phyloP scores from a whole-genome alignment of 2,329 filamentous ascomycete species.

The Parastagonospora avenae region DNA sequence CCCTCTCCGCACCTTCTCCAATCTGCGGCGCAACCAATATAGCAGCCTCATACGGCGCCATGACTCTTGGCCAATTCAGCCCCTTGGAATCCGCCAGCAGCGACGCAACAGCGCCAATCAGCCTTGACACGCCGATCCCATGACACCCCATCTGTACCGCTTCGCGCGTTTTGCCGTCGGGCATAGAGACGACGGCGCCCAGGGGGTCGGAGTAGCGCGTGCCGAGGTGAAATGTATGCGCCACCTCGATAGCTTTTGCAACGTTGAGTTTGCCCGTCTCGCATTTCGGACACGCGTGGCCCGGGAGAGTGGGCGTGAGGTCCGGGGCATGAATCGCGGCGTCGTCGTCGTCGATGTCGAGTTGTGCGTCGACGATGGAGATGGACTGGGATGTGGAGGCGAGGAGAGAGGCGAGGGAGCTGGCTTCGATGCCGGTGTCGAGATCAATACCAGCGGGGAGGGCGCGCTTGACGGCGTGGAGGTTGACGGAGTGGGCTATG shows the following conservation, averaged over 20 bases:
- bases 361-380: not conserved
- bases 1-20: conserved; percentile 55
- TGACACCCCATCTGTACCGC: conserved; percentile 94
- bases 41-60: conserved; percentile 82
- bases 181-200: conserved; percentile 62
- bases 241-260: conserved; percentile 82
- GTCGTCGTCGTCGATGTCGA: not conserved
- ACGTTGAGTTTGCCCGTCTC: conserved; percentile 64
- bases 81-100: conserved; percentile 70
- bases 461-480: conserved; percentile 69
- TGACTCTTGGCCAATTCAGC: conserved; percentile 83
- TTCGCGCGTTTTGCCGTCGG: conserved; percentile 49
- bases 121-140: conserved; percentile 88
- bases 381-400: conserved; percentile 13
- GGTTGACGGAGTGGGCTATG: conserved; percentile 54
- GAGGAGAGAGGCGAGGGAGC: conserved; percentile 26
- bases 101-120: conserved; percentile 85
- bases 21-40: conserved; percentile 62
- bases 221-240: conserved; percentile 93
- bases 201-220: conserved; percentile 84
- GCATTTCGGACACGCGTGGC: conserved; percentile 77
- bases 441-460: conserved; percentile 61
- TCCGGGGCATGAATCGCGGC: not conserved
- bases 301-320: conserved; percentile 55
- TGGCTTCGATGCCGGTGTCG: conserved; percentile 68